These are phyloP conservation scores for Ascosphaera aggregata DNA, from an alignment of 2,329 filamentous ascomycete genomes.

Conservation along the genomic window DNA sequence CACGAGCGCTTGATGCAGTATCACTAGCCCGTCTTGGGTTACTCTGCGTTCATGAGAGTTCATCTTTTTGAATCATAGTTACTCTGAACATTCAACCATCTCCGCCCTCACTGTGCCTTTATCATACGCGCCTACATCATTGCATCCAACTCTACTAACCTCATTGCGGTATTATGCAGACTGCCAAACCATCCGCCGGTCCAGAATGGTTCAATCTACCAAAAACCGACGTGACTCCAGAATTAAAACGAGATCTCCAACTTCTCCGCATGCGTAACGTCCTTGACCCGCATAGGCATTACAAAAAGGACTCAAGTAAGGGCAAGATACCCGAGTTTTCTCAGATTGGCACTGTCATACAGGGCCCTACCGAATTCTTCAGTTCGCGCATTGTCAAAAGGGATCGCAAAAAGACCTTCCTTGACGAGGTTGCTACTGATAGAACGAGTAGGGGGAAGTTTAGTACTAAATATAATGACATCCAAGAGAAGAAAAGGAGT, in stretches of 20 bases:
- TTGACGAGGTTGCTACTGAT: conserved; percentile 56
- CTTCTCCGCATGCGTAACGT: conserved; percentile 73
- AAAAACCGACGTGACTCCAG: conserved; percentile 57
- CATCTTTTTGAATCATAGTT: conserved; percentile 42
- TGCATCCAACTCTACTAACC: conserved; percentile 2
- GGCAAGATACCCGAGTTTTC: conserved; percentile 56
- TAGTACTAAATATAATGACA: conserved; percentile 66
- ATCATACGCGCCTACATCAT: background rate
- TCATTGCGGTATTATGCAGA: conserved; percentile 4
- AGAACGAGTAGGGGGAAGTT: conserved; percentile 47
- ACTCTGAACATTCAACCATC: conserved; percentile 35
- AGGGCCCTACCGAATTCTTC: conserved; percentile 74
- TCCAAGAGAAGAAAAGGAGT: conserved; percentile 60
- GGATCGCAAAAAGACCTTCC: conserved; percentile 66
- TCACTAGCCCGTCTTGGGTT: conserved; percentile 54
- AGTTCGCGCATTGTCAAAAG: conserved; percentile 61
- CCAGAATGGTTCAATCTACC: conserved; percentile 73
- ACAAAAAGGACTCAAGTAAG: conserved; percentile 64
- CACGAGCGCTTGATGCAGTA: conserved; percentile 45
- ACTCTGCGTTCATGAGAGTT: conserved; percentile 46
- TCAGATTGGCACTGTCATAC: conserved; percentile 69
- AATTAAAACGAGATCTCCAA: conserved; percentile 75
- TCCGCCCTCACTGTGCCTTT: conserved; percentile 5
- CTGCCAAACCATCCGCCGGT: conserved; percentile 41
- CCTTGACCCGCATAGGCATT: conserved; percentile 70